Base-by-base conservation (phyloP, 2,329 filamentous ascomycete genomes). In the Ceratocystis huliohia region DNA sequence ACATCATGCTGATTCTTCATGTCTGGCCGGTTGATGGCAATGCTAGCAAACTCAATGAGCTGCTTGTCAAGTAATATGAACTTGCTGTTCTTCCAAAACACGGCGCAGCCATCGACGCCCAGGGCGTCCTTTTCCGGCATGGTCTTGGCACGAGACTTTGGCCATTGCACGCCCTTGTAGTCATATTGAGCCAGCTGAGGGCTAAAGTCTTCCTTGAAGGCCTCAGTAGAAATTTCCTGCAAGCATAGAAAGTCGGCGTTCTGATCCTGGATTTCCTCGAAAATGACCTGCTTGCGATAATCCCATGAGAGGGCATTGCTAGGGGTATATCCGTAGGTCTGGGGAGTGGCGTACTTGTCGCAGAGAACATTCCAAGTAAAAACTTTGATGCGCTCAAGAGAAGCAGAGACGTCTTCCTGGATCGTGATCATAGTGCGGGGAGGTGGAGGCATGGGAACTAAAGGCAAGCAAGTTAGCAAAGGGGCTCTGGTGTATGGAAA, bases 1-100 rank as follows among this genome's bases (percentile, higher is more conserved):
- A 97, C 93, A 72, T 99, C 94, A 73, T 96, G 90, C 72, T 96
- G 91, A 66, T 92, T 90, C 78, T 97, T 97, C 85, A 96, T 96
- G 74, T 97, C 94, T 2, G 92, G 90, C 70, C 94, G 83, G 74
- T 95, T 94, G 76, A 99, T 96, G 70, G 93, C 93, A 66, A 91
- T 89, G 68, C 90, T 88, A 46, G 89, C 87, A 74, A 96, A 96
- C 75, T 96, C 91, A 72, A 99, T 88, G 69, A 96, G 79, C 73
- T 96, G 89, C 79, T 96, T 96, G 78, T 97, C 93, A 28, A 99
- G 83, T 68, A 96, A 78, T 68, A 96, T 89, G 76, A 88, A 97
- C 78, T 96, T 97, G 81, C 86, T 92, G 73, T 86, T 87, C 78
- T 96, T 97, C 82, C 90, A 97, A 77, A 99, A 97, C 64, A 92